Percentiles rank a stretch among this genome's conserved stretches.
Conservation (phyloP, 306 rosid species). For the Sphenostylis stenocarpa region DNA sequence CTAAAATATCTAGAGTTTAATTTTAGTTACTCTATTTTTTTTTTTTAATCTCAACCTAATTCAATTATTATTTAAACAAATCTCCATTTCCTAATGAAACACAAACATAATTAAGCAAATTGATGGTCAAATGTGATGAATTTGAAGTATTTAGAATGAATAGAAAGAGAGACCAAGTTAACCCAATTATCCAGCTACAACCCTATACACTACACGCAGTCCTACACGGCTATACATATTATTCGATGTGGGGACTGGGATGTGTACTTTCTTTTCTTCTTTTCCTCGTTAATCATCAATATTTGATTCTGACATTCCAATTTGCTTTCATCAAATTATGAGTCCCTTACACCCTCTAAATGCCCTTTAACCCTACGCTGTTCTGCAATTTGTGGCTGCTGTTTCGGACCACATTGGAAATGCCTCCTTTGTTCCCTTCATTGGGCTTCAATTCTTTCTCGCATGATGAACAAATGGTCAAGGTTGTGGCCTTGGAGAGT, state of each 20-base stretch:
- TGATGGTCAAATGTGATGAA: neutral
- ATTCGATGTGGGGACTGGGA: neutral
- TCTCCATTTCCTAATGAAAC: neutral
- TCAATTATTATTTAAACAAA: too few species aligned
- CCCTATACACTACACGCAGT: constrained; percentile 14
- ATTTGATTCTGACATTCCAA: constrained; percentile 20
- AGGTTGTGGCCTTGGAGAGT: constrained; percentile 41
- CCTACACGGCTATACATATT: neutral
- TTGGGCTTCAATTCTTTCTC: constrained; percentile 31
- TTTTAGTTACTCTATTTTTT: too few species aligned
- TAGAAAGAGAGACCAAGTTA: neutral
- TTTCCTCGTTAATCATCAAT: neutral
- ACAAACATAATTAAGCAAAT: neutral
- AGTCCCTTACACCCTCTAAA: neutral
- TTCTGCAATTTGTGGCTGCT: constrained; percentile 23
- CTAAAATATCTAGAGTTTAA: too few species aligned
- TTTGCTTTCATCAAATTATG: neutral
- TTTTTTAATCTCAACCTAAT: too few species aligned
- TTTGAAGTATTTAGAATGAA: constrained; percentile 2
- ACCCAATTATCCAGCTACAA: neutral
- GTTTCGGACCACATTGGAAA: neutral
- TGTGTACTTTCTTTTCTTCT: neutral
- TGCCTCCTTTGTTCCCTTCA: constrained; percentile 9
- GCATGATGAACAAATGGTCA: constrained; percentile 47
- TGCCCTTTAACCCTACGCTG: constrained; percentile 14